A percentile compares a stretch with the other conserved stretches of the same genome.
Conservation (phyloP, 2,329 filamentous ascomycete genomes). For the Botrytis sinoallii region DNA sequence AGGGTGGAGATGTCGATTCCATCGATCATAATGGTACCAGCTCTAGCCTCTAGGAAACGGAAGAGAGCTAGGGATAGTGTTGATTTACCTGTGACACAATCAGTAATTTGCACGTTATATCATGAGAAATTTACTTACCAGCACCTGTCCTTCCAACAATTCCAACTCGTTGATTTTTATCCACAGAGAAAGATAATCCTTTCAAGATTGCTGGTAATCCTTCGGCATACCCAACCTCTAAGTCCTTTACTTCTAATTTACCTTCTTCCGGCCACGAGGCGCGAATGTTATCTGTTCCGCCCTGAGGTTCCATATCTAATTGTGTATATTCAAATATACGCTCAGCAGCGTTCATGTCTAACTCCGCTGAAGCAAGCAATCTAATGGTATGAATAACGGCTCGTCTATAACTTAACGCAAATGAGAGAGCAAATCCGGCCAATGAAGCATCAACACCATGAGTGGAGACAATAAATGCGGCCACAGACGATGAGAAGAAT, state of each 20-base stretch:
- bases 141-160: constrained; percentile 34
- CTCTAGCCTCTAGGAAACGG: constrained; percentile 32
- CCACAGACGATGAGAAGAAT: constrained; percentile 62
- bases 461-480: constrained; percentile 58
- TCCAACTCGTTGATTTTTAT: constrained; percentile 53
- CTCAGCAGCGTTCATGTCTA: constrained; percentile 75
- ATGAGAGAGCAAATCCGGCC: constrained; percentile 71
- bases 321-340: constrained; percentile 71
- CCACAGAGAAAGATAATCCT: constrained; percentile 62
- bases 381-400: constrained; percentile 62
- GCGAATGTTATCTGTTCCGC: constrained; percentile 53
- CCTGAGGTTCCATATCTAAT: constrained; percentile 62
- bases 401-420: constrained; percentile 64
- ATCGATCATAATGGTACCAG: constrained; percentile 42
- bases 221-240: constrained; percentile 68
- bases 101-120: constrained; percentile 21
- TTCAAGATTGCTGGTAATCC: constrained; percentile 68
- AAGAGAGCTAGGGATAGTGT: constrained; percentile 31
- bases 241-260: constrained; percentile 64
- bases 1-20: constrained; percentile 36
- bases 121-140: constrained; percentile 26
- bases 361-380: constrained; percentile 64
- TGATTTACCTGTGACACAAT: constrained; percentile 28
- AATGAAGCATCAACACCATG: constrained; percentile 62
- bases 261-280: constrained; percentile 73